Percentiles rank a stretch among this genome's conserved stretches.
phyloP scores from a whole-genome alignment of 176 grass and related monocot species.

The Juncus inflexus region DNA sequence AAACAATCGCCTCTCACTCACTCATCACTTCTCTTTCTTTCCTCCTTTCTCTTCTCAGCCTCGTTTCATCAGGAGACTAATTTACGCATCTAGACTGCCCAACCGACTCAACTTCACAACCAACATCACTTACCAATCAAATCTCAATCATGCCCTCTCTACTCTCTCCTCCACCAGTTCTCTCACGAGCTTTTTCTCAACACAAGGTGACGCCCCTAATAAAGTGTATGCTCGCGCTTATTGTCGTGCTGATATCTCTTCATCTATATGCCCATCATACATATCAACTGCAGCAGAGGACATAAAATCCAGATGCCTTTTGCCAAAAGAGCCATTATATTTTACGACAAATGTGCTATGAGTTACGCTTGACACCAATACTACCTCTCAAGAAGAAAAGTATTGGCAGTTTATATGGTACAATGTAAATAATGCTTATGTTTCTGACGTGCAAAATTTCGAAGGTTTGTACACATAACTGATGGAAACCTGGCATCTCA shows the following conservation, averaged over 20 bases:
- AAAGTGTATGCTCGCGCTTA: conserved; percentile 27
- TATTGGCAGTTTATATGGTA: background rate
- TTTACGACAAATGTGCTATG: conserved; percentile 22
- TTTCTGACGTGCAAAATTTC: background rate
- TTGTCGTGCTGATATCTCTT: conserved; percentile 18
- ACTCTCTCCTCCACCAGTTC: conserved; percentile 13
- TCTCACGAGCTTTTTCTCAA: conserved; percentile 27
- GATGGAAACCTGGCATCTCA: conserved; percentile 22
- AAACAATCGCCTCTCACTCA: too few relatives aligned
- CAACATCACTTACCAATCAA: conserved; percentile 3
- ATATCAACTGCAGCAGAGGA: conserved; percentile 1
- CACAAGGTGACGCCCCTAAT: background rate
- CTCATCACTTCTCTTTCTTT: background rate
- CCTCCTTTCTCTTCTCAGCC: background rate
- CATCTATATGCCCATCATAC: conserved; percentile 21
- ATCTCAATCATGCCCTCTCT: conserved; percentile 11
- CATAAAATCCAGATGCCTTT: conserved; percentile 11
- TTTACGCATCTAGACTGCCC: background rate
- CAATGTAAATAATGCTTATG: background rate
- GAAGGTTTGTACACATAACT: conserved; percentile 23
- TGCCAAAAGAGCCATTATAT: conserved; percentile 20
- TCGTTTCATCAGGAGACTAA: background rate
- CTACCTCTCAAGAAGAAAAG: conserved; percentile 3
- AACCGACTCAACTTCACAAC: conserved; percentile 5
- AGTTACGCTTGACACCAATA: conserved; percentile 33